phyloP scores from a whole-genome alignment of 2,329 filamentous ascomycete species.

The Sclerotinia spermophila region DNA sequence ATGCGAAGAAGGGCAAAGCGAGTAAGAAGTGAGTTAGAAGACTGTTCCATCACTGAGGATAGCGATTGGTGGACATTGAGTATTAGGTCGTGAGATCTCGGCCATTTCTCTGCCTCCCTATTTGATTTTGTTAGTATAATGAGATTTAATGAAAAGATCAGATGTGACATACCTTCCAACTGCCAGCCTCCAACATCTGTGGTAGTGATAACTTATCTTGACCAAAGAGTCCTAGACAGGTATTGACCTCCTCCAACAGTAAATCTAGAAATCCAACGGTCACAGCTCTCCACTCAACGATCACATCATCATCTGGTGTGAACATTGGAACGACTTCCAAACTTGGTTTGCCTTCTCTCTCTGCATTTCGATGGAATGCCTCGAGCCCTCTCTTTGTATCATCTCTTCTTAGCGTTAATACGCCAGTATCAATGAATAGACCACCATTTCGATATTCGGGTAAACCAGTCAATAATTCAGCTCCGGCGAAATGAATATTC shows the following conservation, averaged over 20 bases:
- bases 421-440: slow-evolving; percentile 77
- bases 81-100: slow-evolving; percentile 91
- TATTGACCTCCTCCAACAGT: slow-evolving; percentile 65
- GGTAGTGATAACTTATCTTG: slow-evolving; percentile 70
- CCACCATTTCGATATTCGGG: slow-evolving; percentile 93
- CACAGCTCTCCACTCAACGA: slow-evolving; percentile 74
- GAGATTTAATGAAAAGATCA: slow-evolving; percentile 13
- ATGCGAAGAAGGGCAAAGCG: slow-evolving; percentile 9
- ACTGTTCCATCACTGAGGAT: slow-evolving; percentile 96
- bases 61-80: slow-evolving; percentile 80
- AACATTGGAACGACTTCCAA: slow-evolving; percentile 73
- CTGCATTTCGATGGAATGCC: slow-evolving; percentile 66
- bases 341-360: slow-evolving; percentile 66
- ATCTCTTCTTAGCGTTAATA: slow-evolving; percentile 69
- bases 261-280: slow-evolving; percentile 74
- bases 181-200: slow-evolving; percentile 91
- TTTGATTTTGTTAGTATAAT: slow-evolving; percentile 27
- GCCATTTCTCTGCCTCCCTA: slow-evolving; percentile 91
- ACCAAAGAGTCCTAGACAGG: slow-evolving; percentile 63
- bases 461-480: slow-evolving; percentile 78
- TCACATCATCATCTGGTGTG: slow-evolving; percentile 68
- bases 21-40: slow-evolving; percentile 54
- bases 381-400: slow-evolving; percentile 69
- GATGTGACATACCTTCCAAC: slow-evolving; percentile 77
- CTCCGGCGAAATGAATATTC: slow-evolving; percentile 74